Evolutionary conservation across 2,329 filamentous ascomycete species (phyloP).

Genomic region (Pestalotiopsis sp.): DNA sequence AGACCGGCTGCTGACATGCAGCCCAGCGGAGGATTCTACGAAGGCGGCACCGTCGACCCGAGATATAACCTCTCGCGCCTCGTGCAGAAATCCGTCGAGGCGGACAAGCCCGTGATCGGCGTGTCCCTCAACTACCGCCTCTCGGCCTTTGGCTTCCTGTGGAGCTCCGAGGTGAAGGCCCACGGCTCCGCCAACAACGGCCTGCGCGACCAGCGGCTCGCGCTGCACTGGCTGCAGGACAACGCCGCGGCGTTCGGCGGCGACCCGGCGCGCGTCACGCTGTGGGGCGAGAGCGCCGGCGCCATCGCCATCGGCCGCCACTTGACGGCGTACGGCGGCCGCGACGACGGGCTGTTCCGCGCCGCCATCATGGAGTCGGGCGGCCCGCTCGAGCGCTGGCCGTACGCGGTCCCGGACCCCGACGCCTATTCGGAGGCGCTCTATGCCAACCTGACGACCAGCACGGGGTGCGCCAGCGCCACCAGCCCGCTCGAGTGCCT

Average conservation of each 20-base stretch:
- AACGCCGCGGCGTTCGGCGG: slow-evolving; percentile 56
- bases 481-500: slow-evolving; percentile 39
- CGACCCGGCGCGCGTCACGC: slow-evolving; percentile 44
- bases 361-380: slow-evolving; percentile 58
- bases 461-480: slow-evolving; percentile 24
- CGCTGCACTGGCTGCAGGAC: slow-evolving; percentile 52
- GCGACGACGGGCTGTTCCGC: slow-evolving; percentile 57
- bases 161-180: slow-evolving; percentile 43
- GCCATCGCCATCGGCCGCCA: slow-evolving; percentile 47
- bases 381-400: slow-evolving; percentile 31
- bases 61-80: slow-evolving; percentile 68
- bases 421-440: slow-evolving; percentile 19
- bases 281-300: slow-evolving; percentile 52
- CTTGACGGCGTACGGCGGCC: slow-evolving; percentile 56
- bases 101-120: slow-evolving; percentile 56
- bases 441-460: slow-evolving; percentile 31
- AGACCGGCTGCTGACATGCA: not conserved
- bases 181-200: slow-evolving; percentile 51
- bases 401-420: not conserved
- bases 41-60: slow-evolving; percentile 52
- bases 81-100: slow-evolving; percentile 53
- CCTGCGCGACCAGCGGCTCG: slow-evolving; percentile 51
- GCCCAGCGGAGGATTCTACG: slow-evolving; percentile 47
- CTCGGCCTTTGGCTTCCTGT: slow-evolving; percentile 56
- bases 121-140: slow-evolving; percentile 58